A percentile compares a stretch with the other conserved stretches of the same genome.
Evolutionary conservation across 106 monocot genomes (phyloP).

Genomic region (Xerophyta viscosa): DNA sequence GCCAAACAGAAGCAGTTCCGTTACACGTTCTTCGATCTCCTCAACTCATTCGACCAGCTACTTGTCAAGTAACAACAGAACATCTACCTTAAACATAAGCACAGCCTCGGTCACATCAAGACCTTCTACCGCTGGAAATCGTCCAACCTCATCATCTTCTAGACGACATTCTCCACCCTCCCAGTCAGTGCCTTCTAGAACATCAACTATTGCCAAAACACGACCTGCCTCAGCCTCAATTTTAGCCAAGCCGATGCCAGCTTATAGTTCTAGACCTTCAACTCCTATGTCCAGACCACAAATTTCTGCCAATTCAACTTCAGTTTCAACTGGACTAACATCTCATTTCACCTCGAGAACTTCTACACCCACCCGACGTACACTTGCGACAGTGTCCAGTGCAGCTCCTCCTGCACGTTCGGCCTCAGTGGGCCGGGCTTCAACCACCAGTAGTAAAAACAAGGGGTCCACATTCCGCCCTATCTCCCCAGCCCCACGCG

Average conservation of each 20-base stretch:
- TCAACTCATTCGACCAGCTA: slow-evolving; percentile 17
- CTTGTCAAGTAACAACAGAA: slow-evolving; percentile 37
- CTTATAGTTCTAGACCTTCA: slow-evolving; percentile 27
- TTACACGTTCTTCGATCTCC: slow-evolving; percentile 45
- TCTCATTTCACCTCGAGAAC: slow-evolving; percentile 39
- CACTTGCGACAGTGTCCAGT: slow-evolving; percentile 15
- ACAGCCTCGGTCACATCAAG: slow-evolving; percentile 53
- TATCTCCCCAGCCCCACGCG: slow-evolving; percentile 58
- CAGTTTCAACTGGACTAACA: slow-evolving; percentile 15
- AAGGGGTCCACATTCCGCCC: slow-evolving; percentile 39
- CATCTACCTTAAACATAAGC: slow-evolving; percentile 53
- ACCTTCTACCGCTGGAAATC: slow-evolving; percentile 62
- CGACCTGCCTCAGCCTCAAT: slow-evolving; percentile 21
- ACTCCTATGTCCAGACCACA: slow-evolving; percentile 28
- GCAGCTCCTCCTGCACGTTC: slow-evolving; percentile 24
- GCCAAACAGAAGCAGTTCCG: slow-evolving; percentile 52
- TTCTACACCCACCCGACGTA: slow-evolving; percentile 58
- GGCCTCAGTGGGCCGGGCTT: slow-evolving; percentile 33
- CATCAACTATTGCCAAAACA: slow-evolving; percentile 52
- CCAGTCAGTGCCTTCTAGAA: slow-evolving; percentile 27
- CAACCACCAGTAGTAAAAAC: slow-evolving; percentile 24
- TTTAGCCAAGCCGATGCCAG: slow-evolving; percentile 22
- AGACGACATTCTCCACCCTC: slow-evolving; percentile 13
- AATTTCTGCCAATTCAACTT: slow-evolving; percentile 20
- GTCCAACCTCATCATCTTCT: slow-evolving; percentile 10